These are phyloP conservation scores for Solanum lycopersicoides DNA, from an alignment of 257 asterid genomes.

Conservation along the genomic window DNA sequence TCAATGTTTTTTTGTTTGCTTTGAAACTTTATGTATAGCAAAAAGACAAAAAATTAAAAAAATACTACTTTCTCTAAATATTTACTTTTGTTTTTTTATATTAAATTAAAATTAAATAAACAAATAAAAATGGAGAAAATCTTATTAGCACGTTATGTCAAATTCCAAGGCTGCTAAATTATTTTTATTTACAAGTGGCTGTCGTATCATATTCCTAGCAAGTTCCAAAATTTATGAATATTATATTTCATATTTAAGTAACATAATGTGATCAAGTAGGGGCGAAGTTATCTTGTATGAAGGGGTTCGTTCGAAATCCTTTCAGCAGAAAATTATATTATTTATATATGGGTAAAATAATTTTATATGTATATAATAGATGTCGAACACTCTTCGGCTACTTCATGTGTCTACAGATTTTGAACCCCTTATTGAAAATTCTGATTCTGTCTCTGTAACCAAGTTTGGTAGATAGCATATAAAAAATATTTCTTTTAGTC, in stretches of 20 bases:
- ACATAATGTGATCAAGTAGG: neutral
- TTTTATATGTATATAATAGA: too few relatives aligned
- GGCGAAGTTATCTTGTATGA: too few relatives aligned
- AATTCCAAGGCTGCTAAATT: neutral
- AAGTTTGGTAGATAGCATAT: neutral
- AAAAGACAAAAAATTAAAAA: too few relatives aligned
- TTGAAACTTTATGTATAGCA: neutral
- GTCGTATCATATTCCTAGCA: neutral
- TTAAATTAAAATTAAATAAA: neutral
- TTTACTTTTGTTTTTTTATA: neutral
- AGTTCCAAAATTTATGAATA: neutral
- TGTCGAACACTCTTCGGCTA: accelerated
- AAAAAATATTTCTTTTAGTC: neutral
- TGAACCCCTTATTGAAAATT: too few relatives aligned
- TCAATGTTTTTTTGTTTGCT: neutral
- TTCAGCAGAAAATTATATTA: too few relatives aligned
- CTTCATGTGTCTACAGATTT: too few relatives aligned
- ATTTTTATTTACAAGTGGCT: neutral
- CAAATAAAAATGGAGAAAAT: neutral
- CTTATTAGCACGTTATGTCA: neutral
- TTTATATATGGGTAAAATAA: too few relatives aligned
- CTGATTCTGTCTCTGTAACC: accelerated
- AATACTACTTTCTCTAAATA: neutral
- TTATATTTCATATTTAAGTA: neutral
- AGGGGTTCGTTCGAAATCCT: accelerated